Percentiles rank a stretch among this genome's conserved stretches.
phyloP scores from a whole-genome alignment of 2,329 filamentous ascomycete genomes.

The Onygena corvina region DNA sequence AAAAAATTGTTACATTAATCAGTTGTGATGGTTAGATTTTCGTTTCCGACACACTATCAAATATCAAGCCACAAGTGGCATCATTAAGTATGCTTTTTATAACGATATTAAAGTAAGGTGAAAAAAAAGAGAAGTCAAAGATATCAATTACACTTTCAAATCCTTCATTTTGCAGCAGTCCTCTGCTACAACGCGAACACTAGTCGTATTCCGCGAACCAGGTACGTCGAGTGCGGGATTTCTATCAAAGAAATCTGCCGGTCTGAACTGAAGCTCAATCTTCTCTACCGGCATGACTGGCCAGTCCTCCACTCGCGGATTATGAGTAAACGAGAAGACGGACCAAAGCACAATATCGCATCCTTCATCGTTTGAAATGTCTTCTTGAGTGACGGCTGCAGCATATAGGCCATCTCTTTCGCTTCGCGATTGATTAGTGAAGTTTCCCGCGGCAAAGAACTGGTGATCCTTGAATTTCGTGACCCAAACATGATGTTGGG shows the following conservation, averaged over 20 bases:
- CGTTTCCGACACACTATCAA: no score
- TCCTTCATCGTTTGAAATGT: conserved; percentile 32
- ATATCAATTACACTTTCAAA: background rate
- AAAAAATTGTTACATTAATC: no score
- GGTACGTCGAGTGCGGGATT: conserved; percentile 42
- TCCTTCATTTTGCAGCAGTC: background rate
- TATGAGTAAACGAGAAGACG: conserved; percentile 42
- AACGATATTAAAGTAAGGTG: no score
- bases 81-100: no score
- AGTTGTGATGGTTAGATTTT: no score
- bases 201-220: conserved; percentile 18
- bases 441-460: conserved; percentile 39
- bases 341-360: conserved; percentile 41
- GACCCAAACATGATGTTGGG: conserved; percentile 42
- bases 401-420: conserved; percentile 37
- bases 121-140: background rate
- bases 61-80: no score
- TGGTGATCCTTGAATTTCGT: conserved; percentile 41
- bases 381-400: conserved; percentile 33
- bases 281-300: conserved; percentile 41
- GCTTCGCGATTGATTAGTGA: conserved; percentile 35
- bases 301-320: conserved; percentile 42
- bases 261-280: conserved; percentile 36
- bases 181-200: conserved; percentile 16
- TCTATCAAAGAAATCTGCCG: conserved; percentile 39